A percentile compares a stretch with the other conserved stretches of the same genome.
Evolutionary conservation across 148 eudicot species (phyloP).

Genomic region (Talinum fruticosum): DNA sequence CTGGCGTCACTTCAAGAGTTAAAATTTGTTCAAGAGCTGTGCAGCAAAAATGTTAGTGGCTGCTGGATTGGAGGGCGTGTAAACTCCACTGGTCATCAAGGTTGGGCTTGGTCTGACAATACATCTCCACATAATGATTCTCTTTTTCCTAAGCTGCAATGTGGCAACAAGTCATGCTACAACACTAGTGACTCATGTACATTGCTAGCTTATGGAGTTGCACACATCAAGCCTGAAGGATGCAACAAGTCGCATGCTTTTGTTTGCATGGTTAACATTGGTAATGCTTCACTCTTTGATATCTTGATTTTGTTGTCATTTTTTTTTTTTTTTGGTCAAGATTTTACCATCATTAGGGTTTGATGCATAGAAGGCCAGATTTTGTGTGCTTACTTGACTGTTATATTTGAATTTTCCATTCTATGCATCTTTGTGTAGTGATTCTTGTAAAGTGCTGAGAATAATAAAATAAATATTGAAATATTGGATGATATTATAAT

Average conservation of each 20-base stretch:
- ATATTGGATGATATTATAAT: neutral
- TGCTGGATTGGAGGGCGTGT: conserved; percentile 85
- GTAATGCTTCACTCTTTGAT: conserved; percentile 30
- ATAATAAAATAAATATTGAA: neutral
- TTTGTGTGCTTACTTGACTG: neutral
- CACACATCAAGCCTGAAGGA: conserved; percentile 37
- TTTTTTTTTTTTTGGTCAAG: neutral
- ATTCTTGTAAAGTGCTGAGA: neutral
- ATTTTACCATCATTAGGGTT: neutral
- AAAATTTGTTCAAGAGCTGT: conserved; percentile 46
- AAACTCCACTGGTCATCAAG: conserved; percentile 27
- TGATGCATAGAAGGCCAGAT: too few species aligned
- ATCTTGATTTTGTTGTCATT: neutral
- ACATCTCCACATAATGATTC: conserved; percentile 45
- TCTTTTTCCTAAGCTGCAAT: conserved; percentile 31
- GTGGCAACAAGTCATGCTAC: conserved; percentile 45
- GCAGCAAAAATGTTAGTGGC: conserved; percentile 41
- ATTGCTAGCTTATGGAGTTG: conserved; percentile 36
- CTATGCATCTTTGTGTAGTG: neutral
- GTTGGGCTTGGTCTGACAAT: conserved; percentile 70
- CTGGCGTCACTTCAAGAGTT: conserved; percentile 51
- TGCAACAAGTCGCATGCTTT: conserved; percentile 57
- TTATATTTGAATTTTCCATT: neutral
- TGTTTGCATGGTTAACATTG: conserved; percentile 60
- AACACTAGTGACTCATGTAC: conserved; percentile 41